Percentiles rank a stretch among this genome's conserved stretches.
Evolutionary conservation across 75 land plant species (phyloP).

Genomic region (Pinus tabuliformis): DNA sequence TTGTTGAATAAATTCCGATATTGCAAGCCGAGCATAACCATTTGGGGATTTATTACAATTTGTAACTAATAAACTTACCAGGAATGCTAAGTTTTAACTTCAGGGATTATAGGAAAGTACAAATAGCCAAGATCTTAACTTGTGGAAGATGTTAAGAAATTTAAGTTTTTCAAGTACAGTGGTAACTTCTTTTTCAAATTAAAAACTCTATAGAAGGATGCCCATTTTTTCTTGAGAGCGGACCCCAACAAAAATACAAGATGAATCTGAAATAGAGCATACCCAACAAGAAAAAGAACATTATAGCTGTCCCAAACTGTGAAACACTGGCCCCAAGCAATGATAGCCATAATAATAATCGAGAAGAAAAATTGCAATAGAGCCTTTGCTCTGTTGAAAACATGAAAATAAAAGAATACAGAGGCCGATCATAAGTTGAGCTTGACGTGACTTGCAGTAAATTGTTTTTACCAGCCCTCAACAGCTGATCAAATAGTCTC

Average conservation of each 20-base stretch:
- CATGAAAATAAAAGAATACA: not conserved
- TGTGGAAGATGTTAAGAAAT: too few species aligned
- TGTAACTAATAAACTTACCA: too few species aligned
- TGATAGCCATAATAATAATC: not conserved
- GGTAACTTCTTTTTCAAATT: too few species aligned
- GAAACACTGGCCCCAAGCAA: not conserved
- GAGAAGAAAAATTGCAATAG: not conserved
- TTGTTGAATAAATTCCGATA: too few species aligned
- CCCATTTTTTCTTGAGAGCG: not conserved
- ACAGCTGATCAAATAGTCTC: not conserved
- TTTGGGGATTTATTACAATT: too few species aligned
- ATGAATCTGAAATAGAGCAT: not conserved
- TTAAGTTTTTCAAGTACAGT: too few species aligned
- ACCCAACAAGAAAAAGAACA: not conserved
- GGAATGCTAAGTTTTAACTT: too few species aligned
- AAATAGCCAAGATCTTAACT: too few species aligned
- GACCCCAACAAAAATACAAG: not conserved
- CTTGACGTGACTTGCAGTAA: not conserved
- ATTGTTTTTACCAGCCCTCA: constrained; percentile 5
- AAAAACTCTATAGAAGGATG: too few species aligned
- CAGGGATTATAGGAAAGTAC: too few species aligned
- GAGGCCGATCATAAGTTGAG: not conserved
- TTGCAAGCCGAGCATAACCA: too few species aligned
- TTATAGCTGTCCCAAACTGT: not conserved
- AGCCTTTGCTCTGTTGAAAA: constrained; percentile 11